A percentile compares a stretch with the other conserved stretches of the same genome.
These are phyloP conservation scores for Syncephalastrum contaminatum DNA, from an alignment of 371 early-diverging fungal genomes.

Conservation along the genomic window DNA sequence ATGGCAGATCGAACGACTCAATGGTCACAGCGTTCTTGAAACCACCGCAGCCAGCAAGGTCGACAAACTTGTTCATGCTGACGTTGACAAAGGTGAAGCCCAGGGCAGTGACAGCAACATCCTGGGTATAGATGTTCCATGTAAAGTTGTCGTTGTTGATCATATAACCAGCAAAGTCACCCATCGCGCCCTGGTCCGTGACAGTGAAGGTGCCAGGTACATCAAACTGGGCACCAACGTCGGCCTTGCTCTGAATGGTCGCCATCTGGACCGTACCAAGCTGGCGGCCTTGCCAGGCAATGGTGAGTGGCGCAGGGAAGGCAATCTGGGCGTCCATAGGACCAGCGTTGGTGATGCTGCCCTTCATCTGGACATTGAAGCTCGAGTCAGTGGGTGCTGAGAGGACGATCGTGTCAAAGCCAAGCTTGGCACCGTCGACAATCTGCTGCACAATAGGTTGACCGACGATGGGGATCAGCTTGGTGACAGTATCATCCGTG, in stretches of 20 bases:
- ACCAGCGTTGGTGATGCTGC: slow-evolving; percentile 59
- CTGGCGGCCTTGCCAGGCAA: slow-evolving; percentile 49
- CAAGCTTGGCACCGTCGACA: slow-evolving; percentile 51
- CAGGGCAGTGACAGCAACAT: slow-evolving; percentile 47
- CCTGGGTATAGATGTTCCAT: slow-evolving; percentile 48
- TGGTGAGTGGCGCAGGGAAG: slow-evolving; percentile 50
- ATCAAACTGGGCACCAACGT: slow-evolving; percentile 41
- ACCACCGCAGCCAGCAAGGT: slow-evolving; percentile 45
- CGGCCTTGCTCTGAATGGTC: slow-evolving; percentile 32
- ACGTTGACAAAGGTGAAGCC: slow-evolving; percentile 48
- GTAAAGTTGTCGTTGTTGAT: slow-evolving; percentile 48
- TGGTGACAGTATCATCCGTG: slow-evolving; percentile 47
- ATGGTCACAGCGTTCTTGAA: slow-evolving; percentile 48
- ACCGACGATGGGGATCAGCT: slow-evolving; percentile 56
- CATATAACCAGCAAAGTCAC: slow-evolving; percentile 53
- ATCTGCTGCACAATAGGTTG: slow-evolving; percentile 60
- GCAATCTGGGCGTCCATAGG: slow-evolving; percentile 60
- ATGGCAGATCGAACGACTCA: slow-evolving; percentile 49
- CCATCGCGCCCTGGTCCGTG: slow-evolving; percentile 36
- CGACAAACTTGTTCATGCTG: slow-evolving; percentile 43
- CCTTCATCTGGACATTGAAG: slow-evolving; percentile 58
- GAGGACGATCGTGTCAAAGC: slow-evolving; percentile 46
- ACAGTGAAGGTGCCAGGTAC: slow-evolving; percentile 46
- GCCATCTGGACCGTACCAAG: slow-evolving; percentile 55
- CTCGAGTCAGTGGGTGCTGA: slow-evolving; percentile 46